These are phyloP conservation scores for Chlorella sp. DNA, from an alignment of 139 green algal species.

Conservation along the genomic window DNA sequence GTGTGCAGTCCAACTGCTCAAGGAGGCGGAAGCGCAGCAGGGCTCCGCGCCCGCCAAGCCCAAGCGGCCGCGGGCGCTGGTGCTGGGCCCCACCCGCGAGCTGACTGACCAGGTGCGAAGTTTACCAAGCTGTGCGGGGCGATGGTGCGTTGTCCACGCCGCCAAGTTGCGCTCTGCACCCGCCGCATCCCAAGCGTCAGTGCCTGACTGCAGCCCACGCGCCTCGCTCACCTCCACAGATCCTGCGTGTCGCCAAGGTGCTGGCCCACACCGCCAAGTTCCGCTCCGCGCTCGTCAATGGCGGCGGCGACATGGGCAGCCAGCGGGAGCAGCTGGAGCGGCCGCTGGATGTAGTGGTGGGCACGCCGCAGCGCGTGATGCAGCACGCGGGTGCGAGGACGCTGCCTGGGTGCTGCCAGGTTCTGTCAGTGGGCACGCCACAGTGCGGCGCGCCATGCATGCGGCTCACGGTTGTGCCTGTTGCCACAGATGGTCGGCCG, in stretches of 20 bases:
- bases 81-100: constrained; percentile 90
- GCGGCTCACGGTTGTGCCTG: too few species aligned
- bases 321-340: constrained; percentile 67
- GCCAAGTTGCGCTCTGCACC: constrained; percentile 86
- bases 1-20: constrained; percentile 72
- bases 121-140: constrained; percentile 30
- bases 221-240: too few species aligned
- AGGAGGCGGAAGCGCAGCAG: constrained; percentile 62
- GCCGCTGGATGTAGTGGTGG: constrained; percentile 89
- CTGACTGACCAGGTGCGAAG: constrained; percentile 91
- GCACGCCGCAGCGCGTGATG: constrained; percentile 84
- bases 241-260: constrained; percentile 9
- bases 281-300: constrained; percentile 63
- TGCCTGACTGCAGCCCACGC: too few species aligned
- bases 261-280: constrained; percentile 89
- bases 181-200: too few species aligned
- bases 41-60: constrained; percentile 49
- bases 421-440: constrained; percentile 85
- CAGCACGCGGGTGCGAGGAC: constrained; percentile 63
- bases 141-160: constrained; percentile 71
- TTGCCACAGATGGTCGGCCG: too few species aligned
- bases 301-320: constrained; percentile 43
- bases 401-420: background rate
- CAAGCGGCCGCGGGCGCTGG: constrained; percentile 78
- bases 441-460: background rate